Evolutionary conservation across 2,329 filamentous ascomycete genomes (phyloP).

Genomic region (Colletotrichum orbiculare): DNA sequence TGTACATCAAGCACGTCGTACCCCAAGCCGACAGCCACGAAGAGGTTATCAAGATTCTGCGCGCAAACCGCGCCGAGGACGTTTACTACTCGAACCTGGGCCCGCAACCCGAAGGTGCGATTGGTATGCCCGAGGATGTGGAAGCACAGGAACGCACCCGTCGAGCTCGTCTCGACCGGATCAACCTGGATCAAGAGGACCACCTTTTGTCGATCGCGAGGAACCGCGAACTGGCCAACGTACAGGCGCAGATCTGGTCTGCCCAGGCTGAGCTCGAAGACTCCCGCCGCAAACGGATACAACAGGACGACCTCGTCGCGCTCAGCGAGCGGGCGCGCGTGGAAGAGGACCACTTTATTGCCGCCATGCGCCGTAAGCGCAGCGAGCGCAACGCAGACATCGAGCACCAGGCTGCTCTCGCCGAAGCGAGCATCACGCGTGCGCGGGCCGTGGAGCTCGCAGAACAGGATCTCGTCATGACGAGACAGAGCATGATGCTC

Average conservation of each 20-base stretch:
- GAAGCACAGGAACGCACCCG: slow-evolving; percentile 62
- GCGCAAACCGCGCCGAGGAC: slow-evolving; percentile 63
- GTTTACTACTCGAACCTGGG: slow-evolving; percentile 65
- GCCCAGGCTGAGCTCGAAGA: slow-evolving; percentile 64
- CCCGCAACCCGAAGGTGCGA: slow-evolving; percentile 63
- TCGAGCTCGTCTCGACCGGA: slow-evolving; percentile 56
- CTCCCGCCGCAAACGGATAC: slow-evolving; percentile 57
- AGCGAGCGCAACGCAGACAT: slow-evolving; percentile 51
- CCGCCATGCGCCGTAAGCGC: slow-evolving; percentile 49
- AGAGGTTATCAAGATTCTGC: slow-evolving; percentile 59
- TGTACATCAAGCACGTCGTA: slow-evolving; percentile 66
- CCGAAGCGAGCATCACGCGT: slow-evolving; percentile 57
- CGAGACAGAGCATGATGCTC: slow-evolving; percentile 55
- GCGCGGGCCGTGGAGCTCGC: slow-evolving; percentile 57
- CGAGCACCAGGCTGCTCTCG: slow-evolving; percentile 59
- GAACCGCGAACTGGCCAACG: slow-evolving; percentile 61
- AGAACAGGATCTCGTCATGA: slow-evolving; percentile 58
- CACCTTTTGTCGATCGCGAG: slow-evolving; percentile 60
- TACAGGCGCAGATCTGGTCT: slow-evolving; percentile 62
- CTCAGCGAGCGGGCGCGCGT: slow-evolving; percentile 57
- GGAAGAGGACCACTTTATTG: slow-evolving; percentile 57
- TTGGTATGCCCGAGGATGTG: slow-evolving; percentile 63
- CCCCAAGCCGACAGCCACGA: slow-evolving; percentile 51
- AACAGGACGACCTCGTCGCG: slow-evolving; percentile 56
- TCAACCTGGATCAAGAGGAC: slow-evolving; percentile 60